Percentiles rank a stretch among this genome's conserved stretches.
phyloP scores from a whole-genome alignment of 345 rosid genomes.

The Populus tremula region DNA sequence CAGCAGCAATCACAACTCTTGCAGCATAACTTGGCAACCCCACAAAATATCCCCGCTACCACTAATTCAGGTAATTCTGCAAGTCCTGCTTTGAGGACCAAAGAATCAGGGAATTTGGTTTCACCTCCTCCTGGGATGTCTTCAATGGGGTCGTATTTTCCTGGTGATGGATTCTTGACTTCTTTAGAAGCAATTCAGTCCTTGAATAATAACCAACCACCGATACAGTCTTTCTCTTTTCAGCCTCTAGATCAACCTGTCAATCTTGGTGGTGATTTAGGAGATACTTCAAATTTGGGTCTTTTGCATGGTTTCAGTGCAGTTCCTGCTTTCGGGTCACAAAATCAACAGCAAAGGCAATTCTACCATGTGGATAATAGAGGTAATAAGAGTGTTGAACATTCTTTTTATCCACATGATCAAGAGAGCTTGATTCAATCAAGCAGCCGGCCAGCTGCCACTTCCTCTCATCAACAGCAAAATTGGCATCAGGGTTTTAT shows the following conservation, averaged over 20 bases:
- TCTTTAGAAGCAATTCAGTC: constrained; percentile 15
- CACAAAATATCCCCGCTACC: constrained; percentile 18
- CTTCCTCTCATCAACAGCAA: constrained; percentile 22
- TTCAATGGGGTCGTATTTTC: constrained; percentile 31
- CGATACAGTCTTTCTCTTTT: constrained; percentile 14
- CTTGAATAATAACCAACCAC: constrained; percentile 15
- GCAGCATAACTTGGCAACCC: neutral
- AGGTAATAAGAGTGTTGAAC: constrained; percentile 1
- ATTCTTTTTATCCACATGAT: constrained; percentile 22
- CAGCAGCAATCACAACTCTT: neutral
- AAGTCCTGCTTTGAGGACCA: constrained; percentile 11
- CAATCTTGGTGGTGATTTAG: constrained; percentile 15
- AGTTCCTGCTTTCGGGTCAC: constrained; percentile 25
- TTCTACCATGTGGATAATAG: constrained; percentile 19
- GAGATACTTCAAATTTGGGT: constrained; percentile 34
- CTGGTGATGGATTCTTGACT: constrained; percentile 17
- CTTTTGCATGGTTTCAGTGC: constrained; percentile 32
- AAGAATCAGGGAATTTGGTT: constrained; percentile 20
- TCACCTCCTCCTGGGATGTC: constrained; percentile 17
- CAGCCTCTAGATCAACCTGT: constrained; percentile 19
- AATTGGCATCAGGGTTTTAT: constrained; percentile 33
- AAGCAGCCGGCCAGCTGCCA: constrained; percentile 4
- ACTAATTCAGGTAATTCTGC: constrained; percentile 13
- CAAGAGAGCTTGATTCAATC: constrained; percentile 22
- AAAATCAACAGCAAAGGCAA: constrained; percentile 26